phyloP scores from a whole-genome alignment of 2,329 filamentous ascomycete genomes.

The Curvularia hawaiiensis region DNA sequence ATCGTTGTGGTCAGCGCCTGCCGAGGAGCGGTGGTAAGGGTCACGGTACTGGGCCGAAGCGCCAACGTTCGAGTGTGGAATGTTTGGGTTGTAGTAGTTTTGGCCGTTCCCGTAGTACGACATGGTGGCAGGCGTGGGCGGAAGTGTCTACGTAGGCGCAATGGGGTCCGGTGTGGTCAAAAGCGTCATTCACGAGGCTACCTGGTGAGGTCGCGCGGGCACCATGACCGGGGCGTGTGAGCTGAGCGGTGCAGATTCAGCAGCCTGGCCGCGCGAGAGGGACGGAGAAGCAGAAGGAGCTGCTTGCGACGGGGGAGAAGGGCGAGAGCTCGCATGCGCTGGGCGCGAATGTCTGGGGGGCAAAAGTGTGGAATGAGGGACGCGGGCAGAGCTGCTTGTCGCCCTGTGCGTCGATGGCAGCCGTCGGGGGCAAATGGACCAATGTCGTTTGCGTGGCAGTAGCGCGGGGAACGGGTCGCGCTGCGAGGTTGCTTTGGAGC shows the following conservation, averaged over 20 bases:
- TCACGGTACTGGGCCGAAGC: conserved; percentile 44
- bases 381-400: conserved; percentile 17
- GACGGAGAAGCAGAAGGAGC: conserved; percentile 1
- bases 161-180: conserved; percentile 24
- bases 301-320: conserved; percentile 15
- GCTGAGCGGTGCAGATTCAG: conserved; percentile 22
- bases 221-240: conserved; percentile 41
- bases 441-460: conserved; percentile 18
- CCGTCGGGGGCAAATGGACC: conserved; percentile 23
- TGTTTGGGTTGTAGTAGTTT: conserved; percentile 55
- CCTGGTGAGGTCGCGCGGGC: conserved; percentile 33
- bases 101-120: conserved; percentile 62
- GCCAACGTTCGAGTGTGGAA: conserved; percentile 49
- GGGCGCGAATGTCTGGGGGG: conserved; percentile 7
- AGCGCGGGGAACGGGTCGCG: conserved; percentile 24
- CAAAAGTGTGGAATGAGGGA: conserved; percentile 12
- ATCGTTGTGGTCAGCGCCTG: conserved; percentile 79
- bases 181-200: conserved; percentile 47
- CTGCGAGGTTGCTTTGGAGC: conserved; percentile 6
- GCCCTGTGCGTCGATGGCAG: conserved; percentile 16
- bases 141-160: conserved; percentile 22
- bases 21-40: conserved; percentile 58
- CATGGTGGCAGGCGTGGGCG: conserved; percentile 49
- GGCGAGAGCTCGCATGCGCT: conserved; percentile 23
- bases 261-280: conserved; percentile 15